phyloP scores from a whole-genome alignment of 1,284 basidiomycete species.

The Cutaneotrichosporon arboriforme region DNA sequence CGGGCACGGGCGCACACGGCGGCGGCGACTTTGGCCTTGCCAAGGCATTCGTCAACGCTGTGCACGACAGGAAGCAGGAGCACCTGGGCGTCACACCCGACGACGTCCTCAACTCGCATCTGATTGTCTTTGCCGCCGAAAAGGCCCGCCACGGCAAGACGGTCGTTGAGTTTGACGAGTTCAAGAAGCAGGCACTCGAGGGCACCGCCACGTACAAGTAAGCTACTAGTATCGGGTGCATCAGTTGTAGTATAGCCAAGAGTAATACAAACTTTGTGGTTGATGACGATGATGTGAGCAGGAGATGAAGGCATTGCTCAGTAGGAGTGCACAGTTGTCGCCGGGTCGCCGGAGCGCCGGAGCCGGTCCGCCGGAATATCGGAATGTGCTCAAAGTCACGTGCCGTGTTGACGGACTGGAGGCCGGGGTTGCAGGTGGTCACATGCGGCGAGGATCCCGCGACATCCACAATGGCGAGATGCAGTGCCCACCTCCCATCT shows the following conservation, averaged over 20 bases:
- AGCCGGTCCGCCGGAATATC: no score
- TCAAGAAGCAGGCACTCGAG: slow-evolving; percentile 21
- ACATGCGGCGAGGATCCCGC: no score
- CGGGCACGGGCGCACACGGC: slow-evolving; percentile 62
- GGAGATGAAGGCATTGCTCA: no score
- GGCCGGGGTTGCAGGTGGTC: no score
- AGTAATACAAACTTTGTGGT: no score
- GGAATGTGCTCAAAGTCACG: no score
- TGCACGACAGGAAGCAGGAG: slow-evolving; percentile 55
- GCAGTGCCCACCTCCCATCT: no score
- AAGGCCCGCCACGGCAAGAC: slow-evolving; percentile 61
- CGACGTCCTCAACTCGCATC: slow-evolving; percentile 68
- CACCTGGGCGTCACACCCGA: slow-evolving; percentile 59
- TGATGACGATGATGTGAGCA: no score
- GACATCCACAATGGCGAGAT: no score
- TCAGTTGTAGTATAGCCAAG: not conserved
- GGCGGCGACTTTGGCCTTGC: slow-evolving; percentile 73
- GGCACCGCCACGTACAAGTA: slow-evolving; percentile 6
- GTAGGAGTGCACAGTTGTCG: no score
- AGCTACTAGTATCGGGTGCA: not conserved
- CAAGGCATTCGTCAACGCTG: slow-evolving; percentile 65
- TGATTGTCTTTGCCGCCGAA: slow-evolving; percentile 80
- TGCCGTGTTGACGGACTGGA: no score
- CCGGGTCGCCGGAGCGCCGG: no score
- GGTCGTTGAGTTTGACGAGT: slow-evolving; percentile 55